Conservation (phyloP, 148 eudicot species). For the Selenicereus undatus region DNA sequence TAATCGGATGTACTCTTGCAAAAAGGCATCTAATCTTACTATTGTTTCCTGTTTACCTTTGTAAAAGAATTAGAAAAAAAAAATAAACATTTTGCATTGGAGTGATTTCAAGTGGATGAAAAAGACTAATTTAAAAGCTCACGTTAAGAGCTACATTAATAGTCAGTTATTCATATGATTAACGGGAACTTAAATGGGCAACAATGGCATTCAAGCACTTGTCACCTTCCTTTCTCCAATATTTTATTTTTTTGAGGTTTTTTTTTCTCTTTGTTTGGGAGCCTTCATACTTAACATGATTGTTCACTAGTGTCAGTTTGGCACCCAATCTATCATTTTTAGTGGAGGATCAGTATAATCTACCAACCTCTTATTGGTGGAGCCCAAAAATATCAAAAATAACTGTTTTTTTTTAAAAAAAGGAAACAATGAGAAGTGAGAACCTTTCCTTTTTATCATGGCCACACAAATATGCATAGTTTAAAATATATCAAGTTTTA, state of each 20-base stretch:
- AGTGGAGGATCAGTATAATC: conserved; percentile 31
- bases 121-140: not conserved
- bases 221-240: not conserved
- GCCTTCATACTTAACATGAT: conserved; percentile 1
- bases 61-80: too few species aligned
- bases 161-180: not conserved
- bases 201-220: conserved; percentile 1
- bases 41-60: too few species aligned
- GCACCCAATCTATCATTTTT: conserved; percentile 14
- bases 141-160: not conserved
- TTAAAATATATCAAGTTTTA: too few species aligned
- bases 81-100: too few species aligned
- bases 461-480: not conserved
- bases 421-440: not conserved
- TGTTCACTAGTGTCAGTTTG: conserved; percentile 22
- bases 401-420: not conserved
- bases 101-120: not conserved
- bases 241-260: not conserved
- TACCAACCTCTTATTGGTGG: conserved; percentile 31
- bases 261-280: conserved; percentile 6
- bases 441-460: conserved; percentile 10
- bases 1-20: too few species aligned
- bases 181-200: not conserved
- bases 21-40: too few species aligned
- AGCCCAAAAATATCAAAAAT: not conserved